A percentile compares a stretch with the other conserved stretches of the same genome.
Conservation (phyloP, 257 asterid genomes). For the Echium plantagineum region DNA sequence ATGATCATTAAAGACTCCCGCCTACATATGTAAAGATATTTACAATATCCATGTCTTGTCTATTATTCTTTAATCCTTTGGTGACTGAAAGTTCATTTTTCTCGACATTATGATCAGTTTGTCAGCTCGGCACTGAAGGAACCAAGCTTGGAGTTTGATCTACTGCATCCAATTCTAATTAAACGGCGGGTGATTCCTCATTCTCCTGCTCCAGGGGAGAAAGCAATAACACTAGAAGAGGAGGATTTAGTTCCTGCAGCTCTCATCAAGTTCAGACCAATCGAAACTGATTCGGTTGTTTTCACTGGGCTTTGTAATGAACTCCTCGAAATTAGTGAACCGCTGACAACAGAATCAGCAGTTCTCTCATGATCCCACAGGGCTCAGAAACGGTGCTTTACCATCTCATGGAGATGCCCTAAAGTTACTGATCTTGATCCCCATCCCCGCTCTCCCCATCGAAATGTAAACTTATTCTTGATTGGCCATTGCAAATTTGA, state of each 20-base stretch:
- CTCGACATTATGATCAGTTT: constrained; percentile 28
- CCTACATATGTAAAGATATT: too few relatives aligned
- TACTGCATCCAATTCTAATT: constrained; percentile 55
- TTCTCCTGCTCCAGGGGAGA: constrained; percentile 47
- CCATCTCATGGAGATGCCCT: too few relatives aligned
- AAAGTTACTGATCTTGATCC: too few relatives aligned
- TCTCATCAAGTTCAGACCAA: constrained; percentile 61
- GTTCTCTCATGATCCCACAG: constrained; percentile 3
- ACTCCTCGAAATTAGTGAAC: constrained; percentile 76
- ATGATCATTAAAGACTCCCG: too few relatives aligned
- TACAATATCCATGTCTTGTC: too few relatives aligned
- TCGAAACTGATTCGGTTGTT: constrained; percentile 37
- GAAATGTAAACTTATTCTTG: too few relatives aligned
- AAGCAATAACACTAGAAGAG: constrained; percentile 47
- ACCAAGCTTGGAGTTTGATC: constrained; percentile 70
- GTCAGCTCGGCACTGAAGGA: constrained; percentile 79
- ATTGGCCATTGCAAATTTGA: too few relatives aligned
- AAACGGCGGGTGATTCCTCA: constrained; percentile 63
- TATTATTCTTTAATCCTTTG: neutral
- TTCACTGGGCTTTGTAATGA: constrained; percentile 75
- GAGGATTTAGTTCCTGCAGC: constrained; percentile 95
- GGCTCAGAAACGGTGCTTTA: too few relatives aligned
- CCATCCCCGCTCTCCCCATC: too few relatives aligned
- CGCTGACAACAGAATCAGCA: constrained; percentile 46
- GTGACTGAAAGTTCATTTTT: neutral